Percentiles rank a stretch among this genome's conserved stretches.
These are phyloP conservation scores for Alternaria conjuncta DNA, from an alignment of 2,329 filamentous ascomycete genomes.

Conservation along the genomic window DNA sequence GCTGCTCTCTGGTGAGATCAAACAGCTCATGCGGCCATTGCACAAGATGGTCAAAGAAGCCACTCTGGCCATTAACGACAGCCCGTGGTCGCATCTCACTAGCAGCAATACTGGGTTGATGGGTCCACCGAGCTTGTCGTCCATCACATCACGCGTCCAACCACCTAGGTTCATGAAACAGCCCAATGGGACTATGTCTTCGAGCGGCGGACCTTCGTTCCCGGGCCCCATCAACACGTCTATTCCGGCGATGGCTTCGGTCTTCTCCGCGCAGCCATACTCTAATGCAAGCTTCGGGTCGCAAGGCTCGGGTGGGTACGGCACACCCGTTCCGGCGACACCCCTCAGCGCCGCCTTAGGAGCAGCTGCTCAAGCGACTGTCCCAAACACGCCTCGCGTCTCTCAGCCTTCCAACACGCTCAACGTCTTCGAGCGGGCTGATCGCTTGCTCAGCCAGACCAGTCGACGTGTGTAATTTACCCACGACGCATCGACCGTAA, in stretches of 20 bases:
- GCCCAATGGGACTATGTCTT: constrained; percentile 31
- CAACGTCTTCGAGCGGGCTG: constrained; percentile 46
- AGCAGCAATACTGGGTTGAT: constrained; percentile 36
- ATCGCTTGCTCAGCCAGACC: constrained; percentile 41
- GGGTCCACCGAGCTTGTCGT: constrained; percentile 42
- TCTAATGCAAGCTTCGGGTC: constrained; percentile 35
- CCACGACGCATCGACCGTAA: neutral
- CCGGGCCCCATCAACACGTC: constrained; percentile 48
- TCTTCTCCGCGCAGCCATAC: constrained; percentile 36
- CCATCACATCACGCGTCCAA: constrained; percentile 44
- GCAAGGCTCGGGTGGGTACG: constrained; percentile 52
- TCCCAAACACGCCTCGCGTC: constrained; percentile 65
- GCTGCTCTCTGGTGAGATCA: constrained; percentile 68
- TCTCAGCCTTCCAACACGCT: constrained; percentile 34
- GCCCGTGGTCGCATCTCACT: constrained; percentile 66
- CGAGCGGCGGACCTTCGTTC: constrained; percentile 34
- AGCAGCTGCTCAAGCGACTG: constrained; percentile 87
- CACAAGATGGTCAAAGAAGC: constrained; percentile 85
- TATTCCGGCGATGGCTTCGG: constrained; percentile 37
- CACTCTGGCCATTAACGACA: constrained; percentile 71
- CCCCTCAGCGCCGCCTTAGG: constrained; percentile 88
- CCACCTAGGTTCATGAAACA: constrained; percentile 40
- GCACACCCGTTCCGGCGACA: constrained; percentile 75
- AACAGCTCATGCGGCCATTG: constrained; percentile 76
- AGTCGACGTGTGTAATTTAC: constrained; percentile 33